Evolutionary conservation across 2,329 filamentous ascomycete species (phyloP).

Genomic region (Calonectria hawksworthii): DNA sequence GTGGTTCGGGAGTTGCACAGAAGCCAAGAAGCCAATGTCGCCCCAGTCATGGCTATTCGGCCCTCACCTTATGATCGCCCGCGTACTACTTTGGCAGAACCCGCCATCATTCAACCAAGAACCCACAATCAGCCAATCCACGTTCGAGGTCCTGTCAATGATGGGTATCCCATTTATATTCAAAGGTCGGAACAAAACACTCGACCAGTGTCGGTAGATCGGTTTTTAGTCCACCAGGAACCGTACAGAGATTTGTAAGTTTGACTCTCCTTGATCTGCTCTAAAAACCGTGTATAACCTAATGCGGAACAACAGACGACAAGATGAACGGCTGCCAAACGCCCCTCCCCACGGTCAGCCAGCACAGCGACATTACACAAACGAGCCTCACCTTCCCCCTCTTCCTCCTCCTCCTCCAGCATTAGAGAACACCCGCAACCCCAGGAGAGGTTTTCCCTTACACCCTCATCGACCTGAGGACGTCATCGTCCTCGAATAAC

Average conservation of each 20-base stretch:
- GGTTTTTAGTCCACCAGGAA: conserved; percentile 30
- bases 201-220: conserved; percentile 31
- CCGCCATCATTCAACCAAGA: conserved; percentile 25
- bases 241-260: conserved; percentile 45
- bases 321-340: conserved; percentile 23
- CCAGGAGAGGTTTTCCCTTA: conserved; percentile 34
- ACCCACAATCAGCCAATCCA: conserved; percentile 8
- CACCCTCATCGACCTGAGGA: conserved; percentile 44
- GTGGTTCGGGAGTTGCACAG: conserved; percentile 34
- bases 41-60: conserved; percentile 32
- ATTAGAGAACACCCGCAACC: conserved; percentile 30
- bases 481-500: conserved; percentile 51
- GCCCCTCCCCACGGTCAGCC: conserved; percentile 30
- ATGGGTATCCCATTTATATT: conserved; percentile 24
- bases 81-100: conserved; percentile 24
- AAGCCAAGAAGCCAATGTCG: conserved; percentile 36
- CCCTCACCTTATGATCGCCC: conserved; percentile 23
- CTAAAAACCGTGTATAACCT: conserved; percentile 19
- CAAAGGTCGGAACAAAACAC: conserved; percentile 25
- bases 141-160: conserved; percentile 22
- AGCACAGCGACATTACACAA: conserved; percentile 33
- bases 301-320: conserved; percentile 36
- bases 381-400: conserved; percentile 20
- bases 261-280: neutral
- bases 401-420: neutral